phyloP scores from a whole-genome alignment of 495 filamentous ascomycete genomes.

The Penicillium paradoxum region DNA sequence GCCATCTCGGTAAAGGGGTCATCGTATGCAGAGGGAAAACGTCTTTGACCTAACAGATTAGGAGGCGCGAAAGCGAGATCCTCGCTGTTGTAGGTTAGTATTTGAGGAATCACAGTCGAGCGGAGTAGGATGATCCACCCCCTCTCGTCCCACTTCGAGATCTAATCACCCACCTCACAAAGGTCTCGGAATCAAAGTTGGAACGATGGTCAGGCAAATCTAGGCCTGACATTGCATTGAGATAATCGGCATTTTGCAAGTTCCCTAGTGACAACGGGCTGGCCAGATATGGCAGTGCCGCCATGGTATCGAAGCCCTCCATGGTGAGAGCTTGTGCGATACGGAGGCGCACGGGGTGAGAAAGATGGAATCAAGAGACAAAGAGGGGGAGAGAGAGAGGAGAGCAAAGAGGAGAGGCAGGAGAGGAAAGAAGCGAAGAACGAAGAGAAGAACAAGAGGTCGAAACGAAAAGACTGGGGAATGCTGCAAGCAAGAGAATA shows the following conservation, averaged over 20 bases:
- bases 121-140: conserved; percentile 2
- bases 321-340: conserved; percentile 37
- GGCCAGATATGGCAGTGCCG: conserved; percentile 56
- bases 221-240: conserved; percentile 47
- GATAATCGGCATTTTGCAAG: conserved; percentile 50
- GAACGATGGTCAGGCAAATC: conserved; percentile 52
- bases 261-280: conserved; percentile 50
- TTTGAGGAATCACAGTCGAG: not conserved
- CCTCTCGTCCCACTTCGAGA: conserved; percentile 2
- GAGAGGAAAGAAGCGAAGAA: conserved; percentile 17
- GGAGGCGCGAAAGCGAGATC: conserved; percentile 39
- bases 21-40: conserved; percentile 55
- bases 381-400: not conserved
- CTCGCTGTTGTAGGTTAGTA: conserved; percentile 25
- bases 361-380: not conserved
- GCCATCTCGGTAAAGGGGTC: conserved; percentile 59
- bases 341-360: conserved; percentile 1
- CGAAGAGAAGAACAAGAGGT: conserved; percentile 14
- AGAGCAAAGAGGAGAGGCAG: conserved; percentile 9
- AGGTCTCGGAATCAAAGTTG: conserved; percentile 56
- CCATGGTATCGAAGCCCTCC: conserved; percentile 62
- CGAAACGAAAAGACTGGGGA: conserved; percentile 9
- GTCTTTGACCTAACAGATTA: conserved; percentile 30
- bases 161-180: conserved; percentile 48
- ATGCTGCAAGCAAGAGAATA: conserved; percentile 10